Evolutionary conservation across 345 rosid genomes (phyloP), one percentile per base, ranked within the genome.

Genomic region (Luvunga scandens): DNA sequence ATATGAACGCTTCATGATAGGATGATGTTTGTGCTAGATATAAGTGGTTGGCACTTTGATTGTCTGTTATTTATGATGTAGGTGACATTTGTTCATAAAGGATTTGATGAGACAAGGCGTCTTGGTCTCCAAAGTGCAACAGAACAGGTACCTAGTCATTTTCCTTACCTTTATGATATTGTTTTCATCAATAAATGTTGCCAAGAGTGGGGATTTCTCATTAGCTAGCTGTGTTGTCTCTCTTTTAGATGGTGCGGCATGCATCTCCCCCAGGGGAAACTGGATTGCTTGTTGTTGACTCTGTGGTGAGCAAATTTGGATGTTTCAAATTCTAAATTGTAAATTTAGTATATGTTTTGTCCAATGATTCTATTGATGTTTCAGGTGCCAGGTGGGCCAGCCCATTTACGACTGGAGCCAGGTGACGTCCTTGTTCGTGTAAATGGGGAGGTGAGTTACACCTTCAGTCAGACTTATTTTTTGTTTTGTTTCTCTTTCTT

Each of bases 301-400:
- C 96, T 75, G 94, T 89, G 93, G 99, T 95, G 65, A 88, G 93
- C 64, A 59, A 66, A 71, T 48, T 76, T 36, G 12, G 42, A 9
- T 36, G 71, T 55, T 60, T 61, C 56, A 4, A 53, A 28, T 72
- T 72, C 19, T 77, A 1, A 50, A 22, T 76, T 36, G n/a, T 33
- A 31, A 18, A 16, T 50, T 33, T 53, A 34, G 28, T 31, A 55
- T 22, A 21, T 38, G 62, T 48, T 22, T 56, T 68, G 55, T 5
- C 9, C 34, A 73, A 72, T 45, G 78, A 73, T 76, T 66, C 68
- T 84, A 75, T 38, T 59, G 67, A 50, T 83, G 64, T 79, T 83
- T 79, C 89, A 95, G 99, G 99, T 91, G 79, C 99, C 98, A 36
- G 94, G 92, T 79, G 98, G 99, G 78, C 98, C 98, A 75, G 96